A percentile compares a stretch with the other conserved stretches of the same genome.
phyloP scores from a whole-genome alignment of 23 red algal genomes.

The Gracilariopsis chorda region DNA sequence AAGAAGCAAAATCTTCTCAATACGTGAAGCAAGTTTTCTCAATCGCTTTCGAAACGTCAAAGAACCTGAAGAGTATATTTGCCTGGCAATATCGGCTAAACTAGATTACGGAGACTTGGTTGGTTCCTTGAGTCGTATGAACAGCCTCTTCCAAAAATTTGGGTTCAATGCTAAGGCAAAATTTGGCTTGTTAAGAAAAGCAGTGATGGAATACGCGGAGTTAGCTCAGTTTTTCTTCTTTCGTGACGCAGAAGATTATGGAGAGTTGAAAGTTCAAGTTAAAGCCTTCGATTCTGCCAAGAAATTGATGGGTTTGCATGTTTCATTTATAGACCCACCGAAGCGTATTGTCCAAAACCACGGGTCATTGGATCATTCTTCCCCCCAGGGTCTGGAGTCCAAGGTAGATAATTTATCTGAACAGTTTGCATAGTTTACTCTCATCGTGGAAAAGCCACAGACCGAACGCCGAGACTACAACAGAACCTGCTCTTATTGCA shows the following conservation, averaged over 20 bases:
- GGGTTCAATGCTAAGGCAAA: neutral
- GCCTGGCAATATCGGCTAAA: neutral
- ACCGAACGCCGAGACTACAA: neutral
- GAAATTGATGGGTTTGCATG: neutral
- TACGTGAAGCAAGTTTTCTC: neutral
- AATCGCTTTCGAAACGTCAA: neutral
- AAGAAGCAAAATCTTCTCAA: neutral
- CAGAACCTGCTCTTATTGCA: neutral
- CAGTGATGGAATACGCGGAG: neutral
- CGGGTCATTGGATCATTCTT: no score
- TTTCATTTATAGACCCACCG: neutral
- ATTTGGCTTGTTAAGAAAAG: neutral
- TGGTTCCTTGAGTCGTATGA: neutral
- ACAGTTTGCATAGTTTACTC: neutral
- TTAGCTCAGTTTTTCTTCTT: neutral
- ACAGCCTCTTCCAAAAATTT: neutral
- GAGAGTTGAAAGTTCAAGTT: neutral
- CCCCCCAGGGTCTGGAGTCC: neutral
- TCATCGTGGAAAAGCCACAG: neutral
- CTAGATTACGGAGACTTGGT: neutral
- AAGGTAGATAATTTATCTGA: neutral
- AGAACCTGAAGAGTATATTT: neutral
- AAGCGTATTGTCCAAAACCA: neutral
- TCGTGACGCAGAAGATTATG: neutral
- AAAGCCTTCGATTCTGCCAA: neutral